Evolutionary conservation across 441 rosid species (phyloP).

Genomic region (Geranium incanum): DNA sequence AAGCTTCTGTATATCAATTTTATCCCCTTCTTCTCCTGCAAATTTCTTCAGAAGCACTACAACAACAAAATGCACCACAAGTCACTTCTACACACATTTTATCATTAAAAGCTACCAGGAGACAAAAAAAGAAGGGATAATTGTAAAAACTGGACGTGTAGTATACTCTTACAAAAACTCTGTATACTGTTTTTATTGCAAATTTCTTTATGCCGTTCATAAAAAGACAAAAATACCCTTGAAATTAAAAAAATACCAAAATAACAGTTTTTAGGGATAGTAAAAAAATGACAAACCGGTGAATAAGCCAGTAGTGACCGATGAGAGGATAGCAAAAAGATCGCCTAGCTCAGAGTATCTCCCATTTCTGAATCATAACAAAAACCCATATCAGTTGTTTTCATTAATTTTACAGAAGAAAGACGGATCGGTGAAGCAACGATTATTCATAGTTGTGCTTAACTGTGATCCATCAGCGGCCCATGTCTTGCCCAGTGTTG

Average conservation of each 20-base stretch:
- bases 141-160: no score
- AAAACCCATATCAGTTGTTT: conserved; percentile 1
- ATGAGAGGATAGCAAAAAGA: conserved; percentile 39
- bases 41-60: conserved; percentile 42
- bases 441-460: conserved; percentile 15
- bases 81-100: not conserved
- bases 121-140: not conserved
- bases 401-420: no score
- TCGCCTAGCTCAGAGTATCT: conserved; percentile 35
- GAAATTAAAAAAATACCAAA: no score
- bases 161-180: not conserved
- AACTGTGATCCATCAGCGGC: conserved; percentile 23
- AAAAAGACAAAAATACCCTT: no score
- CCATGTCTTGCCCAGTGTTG: conserved; percentile 38
- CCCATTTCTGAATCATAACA: conserved; percentile 16
- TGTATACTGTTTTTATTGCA: no score
- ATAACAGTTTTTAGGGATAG: no score
- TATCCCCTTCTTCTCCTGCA: conserved; percentile 39
- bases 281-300: conserved; percentile 23
- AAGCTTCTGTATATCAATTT: conserved; percentile 39
- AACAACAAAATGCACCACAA: not conserved
- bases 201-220: no score
- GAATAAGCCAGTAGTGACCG: conserved; percentile 35
- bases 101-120: not conserved
- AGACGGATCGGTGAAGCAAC: not conserved